Base-by-base conservation (phyloP, 305 asterid species). In the Caryopteris hybrid region DNA sequence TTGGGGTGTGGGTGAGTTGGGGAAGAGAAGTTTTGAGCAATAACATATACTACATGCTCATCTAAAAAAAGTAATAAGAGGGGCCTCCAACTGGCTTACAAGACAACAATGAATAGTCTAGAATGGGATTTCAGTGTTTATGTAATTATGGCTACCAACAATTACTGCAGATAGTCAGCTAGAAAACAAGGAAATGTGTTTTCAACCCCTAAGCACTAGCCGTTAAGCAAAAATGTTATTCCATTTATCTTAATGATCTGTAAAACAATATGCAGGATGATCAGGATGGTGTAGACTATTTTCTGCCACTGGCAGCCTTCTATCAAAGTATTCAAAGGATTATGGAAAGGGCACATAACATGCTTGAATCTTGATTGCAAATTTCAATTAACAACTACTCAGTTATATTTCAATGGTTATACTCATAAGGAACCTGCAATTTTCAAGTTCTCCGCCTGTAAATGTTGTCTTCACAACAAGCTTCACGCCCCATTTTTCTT, bases 401-500 rank as follows among this genome's bases (percentile, higher is more conserved):
- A 58, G 56, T 64, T 12, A 31, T 21, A 56, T 33, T 48, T 6
- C 47, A 66, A 61, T 12, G 48, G 43, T 55, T 38, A 18, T 53
- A 39, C 12, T 60, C 46, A 57, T 42, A 55, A 46, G 62, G 61
- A 56, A 92, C 98, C 96, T 84, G 86, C 83, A 91, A 78, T 87
- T 81, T 79, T 94, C 99, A 74, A 94, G 93, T 72, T 94, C 93
- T 57, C 93, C 80, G 29, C 99, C 99, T 66, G 82, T 70, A 2
- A 91, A 33, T 58, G 88, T 83, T 75, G 81, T 72, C 87, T 91
- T 91, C 66, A 94, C 82, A 55, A 66, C 62, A 66, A 94, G 96
- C 78, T 94, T 86, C 74, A 78, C 34, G 23, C 89, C 90, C 96
- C 96, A 94, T 80, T 91, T 94, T 78, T 86, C 88, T 86, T 94